Conservation (phyloP, 371 early-diverging fungal genomes). For the Cladochytrium tenue region DNA sequence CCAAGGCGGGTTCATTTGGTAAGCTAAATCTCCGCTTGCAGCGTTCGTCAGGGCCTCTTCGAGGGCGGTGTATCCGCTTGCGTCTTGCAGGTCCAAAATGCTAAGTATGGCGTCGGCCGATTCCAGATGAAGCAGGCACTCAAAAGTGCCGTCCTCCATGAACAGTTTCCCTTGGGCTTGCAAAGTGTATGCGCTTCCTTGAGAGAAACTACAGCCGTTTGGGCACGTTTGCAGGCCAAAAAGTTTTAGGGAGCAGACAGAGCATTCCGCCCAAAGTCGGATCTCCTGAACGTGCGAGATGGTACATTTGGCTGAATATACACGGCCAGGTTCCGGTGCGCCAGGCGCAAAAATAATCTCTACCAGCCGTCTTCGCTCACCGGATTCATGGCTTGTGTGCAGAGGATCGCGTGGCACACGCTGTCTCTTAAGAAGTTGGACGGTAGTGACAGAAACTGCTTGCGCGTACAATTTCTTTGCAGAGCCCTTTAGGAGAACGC, state of each 20-base stretch:
- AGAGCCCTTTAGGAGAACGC: not conserved
- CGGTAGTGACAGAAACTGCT: not conserved
- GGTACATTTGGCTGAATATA: not conserved
- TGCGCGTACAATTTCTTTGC: not conserved
- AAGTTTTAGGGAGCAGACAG: not conserved
- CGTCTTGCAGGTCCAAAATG: not conserved
- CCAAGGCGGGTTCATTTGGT: not conserved
- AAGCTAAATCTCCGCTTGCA: not conserved
- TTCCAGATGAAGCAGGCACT: not conserved
- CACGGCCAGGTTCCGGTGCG: not conserved
- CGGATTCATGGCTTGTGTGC: not conserved
- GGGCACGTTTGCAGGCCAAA: not conserved
- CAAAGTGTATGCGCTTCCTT: not conserved
- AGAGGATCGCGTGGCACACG: not conserved
- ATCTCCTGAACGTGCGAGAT: not conserved
- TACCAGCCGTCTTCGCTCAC: not conserved
- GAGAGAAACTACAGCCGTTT: not conserved
- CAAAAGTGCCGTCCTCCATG: not conserved
- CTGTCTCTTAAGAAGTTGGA: not conserved
- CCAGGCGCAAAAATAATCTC: not conserved
- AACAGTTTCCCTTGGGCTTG: not conserved
- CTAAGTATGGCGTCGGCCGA: not conserved
- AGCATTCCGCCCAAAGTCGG: not conserved
- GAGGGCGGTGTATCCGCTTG: not conserved
- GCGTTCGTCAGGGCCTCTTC: not conserved